These are phyloP conservation scores for Botryosphaeria dothidea DNA, from an alignment of 2,329 filamentous ascomycete genomes.

Conservation along the genomic window DNA sequence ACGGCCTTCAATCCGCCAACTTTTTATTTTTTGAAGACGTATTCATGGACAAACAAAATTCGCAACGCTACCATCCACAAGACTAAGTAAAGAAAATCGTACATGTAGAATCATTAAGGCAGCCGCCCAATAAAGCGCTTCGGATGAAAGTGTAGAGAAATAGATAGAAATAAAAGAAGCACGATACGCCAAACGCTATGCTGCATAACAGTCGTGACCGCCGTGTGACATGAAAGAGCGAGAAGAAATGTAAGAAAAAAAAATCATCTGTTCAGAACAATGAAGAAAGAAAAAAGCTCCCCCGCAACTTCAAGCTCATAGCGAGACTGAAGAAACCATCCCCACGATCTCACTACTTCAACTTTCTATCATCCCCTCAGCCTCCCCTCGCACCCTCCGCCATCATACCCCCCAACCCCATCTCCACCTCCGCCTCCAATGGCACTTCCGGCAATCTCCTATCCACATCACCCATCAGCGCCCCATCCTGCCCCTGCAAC, in stretches of 20 bases:
- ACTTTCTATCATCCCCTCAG: not conserved
- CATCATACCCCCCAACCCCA: not conserved
- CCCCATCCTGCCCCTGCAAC: not conserved
- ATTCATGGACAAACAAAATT: too few relatives aligned
- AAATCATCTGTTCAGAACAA: too few relatives aligned
- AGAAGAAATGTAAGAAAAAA: not conserved
- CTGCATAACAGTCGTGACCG: slow-evolving; percentile 14
- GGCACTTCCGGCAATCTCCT: not conserved
- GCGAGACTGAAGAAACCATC: not conserved
- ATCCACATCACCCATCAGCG: not conserved
- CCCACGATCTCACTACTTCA: not conserved
- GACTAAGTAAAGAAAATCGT: not conserved
- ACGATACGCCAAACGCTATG: slow-evolving; percentile 13
- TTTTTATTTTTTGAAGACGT: too few relatives aligned
- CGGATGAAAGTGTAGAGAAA: not conserved
- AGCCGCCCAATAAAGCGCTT: not conserved
- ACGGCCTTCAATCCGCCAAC: too few relatives aligned
- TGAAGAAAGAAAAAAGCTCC: not conserved
- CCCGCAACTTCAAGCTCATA: not conserved
- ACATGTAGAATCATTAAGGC: not conserved
- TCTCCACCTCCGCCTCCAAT: not conserved
- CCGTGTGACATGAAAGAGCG: not conserved
- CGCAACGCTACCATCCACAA: not conserved
- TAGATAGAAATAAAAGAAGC: not conserved
- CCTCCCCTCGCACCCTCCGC: not conserved